Evolutionary conservation across 83 land plant genomes (phyloP), one percentile per base, ranked within the genome.

Genomic region (Diphasiastrum complanatum): DNA sequence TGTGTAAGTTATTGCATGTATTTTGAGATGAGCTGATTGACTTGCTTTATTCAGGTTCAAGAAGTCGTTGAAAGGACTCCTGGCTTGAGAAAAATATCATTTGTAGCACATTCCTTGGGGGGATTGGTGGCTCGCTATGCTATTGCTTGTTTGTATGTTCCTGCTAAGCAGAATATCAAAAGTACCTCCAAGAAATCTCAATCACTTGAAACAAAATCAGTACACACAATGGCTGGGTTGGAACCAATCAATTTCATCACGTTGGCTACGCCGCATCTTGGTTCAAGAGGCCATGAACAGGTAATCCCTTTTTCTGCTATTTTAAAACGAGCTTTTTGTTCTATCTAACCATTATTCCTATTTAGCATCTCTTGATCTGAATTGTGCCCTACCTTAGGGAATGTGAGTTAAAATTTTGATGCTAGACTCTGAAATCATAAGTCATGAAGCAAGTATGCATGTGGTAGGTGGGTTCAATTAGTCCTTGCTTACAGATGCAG

Each of bases 111-210:
- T 67, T 85, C 89, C 1, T 57, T 85, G 46, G 89, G 89, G 36
- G 89, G 88, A 10, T 70, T 85, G 60, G 64, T 85, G 32, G 86
- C 89, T 65, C 57, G 89, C 26, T 85, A 85, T 76, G 86, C 86
- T 40, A 64, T 83, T 48, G 80, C 78, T 43, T 72, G 61, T 58
- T 77, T 83, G 1, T 83, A 76, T 64, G n/a, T 16, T 8, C 54
- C 54, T 4, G n/a, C 41, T 50, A 32, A 47, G n/a, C 20, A 25
- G 31, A 49, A 36, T 6, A 14, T 8, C 14, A 38, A 38, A 38
- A 14, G 12, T 8, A 38, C 8, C 12, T 8, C 8, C n/a, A n/a
- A n/a, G n/a, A n/a, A n/a, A n/a, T n/a, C n/a, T n/a, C n/a, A n/a
- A n/a, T n/a, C n/a, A n/a, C n/a, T n/a, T 8, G 12, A 38, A 38